These are phyloP conservation scores for Escallonia herrerae DNA, from an alignment of 129 eudicot species.

Conservation along the genomic window DNA sequence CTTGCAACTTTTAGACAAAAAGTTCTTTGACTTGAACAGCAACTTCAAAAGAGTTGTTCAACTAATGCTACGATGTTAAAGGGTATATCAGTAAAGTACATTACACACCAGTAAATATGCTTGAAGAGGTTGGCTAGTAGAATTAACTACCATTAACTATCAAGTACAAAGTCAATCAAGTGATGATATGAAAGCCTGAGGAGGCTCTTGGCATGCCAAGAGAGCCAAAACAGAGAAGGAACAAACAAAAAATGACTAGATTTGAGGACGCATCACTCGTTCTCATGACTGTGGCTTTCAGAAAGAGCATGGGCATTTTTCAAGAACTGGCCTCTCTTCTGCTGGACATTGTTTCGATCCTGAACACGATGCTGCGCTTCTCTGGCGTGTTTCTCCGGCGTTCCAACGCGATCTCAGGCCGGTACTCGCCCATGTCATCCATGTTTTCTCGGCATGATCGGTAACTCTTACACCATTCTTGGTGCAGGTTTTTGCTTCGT, in stretches of 20 bases:
- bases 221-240: not conserved
- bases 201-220: not conserved
- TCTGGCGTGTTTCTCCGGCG: conserved; percentile 9
- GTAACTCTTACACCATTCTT: not conserved
- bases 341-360: conserved; percentile 4
- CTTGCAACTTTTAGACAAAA: too few relatives aligned
- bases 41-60: too few relatives aligned
- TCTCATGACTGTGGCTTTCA: conserved; percentile 13
- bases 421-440: conserved; percentile 10
- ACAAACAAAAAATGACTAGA: conserved; percentile 5
- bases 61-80: too few relatives aligned
- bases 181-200: not conserved
- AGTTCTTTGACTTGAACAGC: too few relatives aligned
- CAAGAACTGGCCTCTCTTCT: conserved; percentile 14
- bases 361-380: conserved; percentile 11
- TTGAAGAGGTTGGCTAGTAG: too few relatives aligned
- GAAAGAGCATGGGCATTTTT: conserved; percentile 22
- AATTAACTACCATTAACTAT: not conserved
- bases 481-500: too few relatives aligned
- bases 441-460: conserved; percentile 6
- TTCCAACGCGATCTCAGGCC: conserved; percentile 5
- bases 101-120: too few relatives aligned
- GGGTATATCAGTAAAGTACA: too few relatives aligned
- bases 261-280: conserved; percentile 11
- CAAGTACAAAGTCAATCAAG: not conserved